Conservation (phyloP, 2,329 filamentous ascomycete species). For the Myriosclerotinia duriaeana region DNA sequence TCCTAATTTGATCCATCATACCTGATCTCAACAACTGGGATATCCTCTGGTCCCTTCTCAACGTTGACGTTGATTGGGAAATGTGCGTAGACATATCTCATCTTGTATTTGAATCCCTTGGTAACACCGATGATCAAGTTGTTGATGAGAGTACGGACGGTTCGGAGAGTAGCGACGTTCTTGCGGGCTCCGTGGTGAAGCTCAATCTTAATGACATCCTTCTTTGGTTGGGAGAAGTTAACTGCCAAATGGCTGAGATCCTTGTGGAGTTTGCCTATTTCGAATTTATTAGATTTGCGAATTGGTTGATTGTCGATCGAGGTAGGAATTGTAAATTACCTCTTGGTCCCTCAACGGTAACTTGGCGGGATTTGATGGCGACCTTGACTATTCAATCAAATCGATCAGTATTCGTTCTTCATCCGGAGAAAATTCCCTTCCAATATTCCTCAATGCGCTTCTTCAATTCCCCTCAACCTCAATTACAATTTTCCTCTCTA, state of each 20-base stretch:
- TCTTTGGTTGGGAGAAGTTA: conserved; percentile 86
- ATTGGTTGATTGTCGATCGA: conserved; percentile 24
- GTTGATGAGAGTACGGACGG: conserved; percentile 96
- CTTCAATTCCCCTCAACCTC: conserved; percentile 18
- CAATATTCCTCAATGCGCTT: conserved; percentile 13
- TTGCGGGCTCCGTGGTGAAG: conserved; percentile 98
- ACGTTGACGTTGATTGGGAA: conserved; percentile 99
- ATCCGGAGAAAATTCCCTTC: conserved; percentile 14
- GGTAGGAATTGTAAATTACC: conserved; percentile 53
- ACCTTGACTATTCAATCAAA: conserved; percentile 76
- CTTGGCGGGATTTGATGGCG: conserved; percentile 91
- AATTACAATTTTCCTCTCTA: conserved; percentile 1
- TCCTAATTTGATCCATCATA: conserved; percentile 49
- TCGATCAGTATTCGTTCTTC: conserved; percentile 42
- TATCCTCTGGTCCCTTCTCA: conserved; percentile 89
- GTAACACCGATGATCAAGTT: conserved; percentile 98
- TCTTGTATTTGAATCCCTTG: conserved; percentile 99
- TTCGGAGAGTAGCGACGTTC: conserved; percentile 96
- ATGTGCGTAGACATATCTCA: conserved; percentile 99
- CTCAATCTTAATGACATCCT: conserved; percentile 90
- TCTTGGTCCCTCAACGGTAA: conserved; percentile 96
- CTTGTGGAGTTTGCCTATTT: conserved; percentile 87
- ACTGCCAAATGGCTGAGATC: conserved; percentile 95
- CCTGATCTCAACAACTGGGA: conserved; percentile 95
- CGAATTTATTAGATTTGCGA: conserved; percentile 39